A percentile compares a stretch with the other conserved stretches of the same genome.
Conservation (phyloP, 116 monocot genomes). For the Trichopus zeylanicus region DNA sequence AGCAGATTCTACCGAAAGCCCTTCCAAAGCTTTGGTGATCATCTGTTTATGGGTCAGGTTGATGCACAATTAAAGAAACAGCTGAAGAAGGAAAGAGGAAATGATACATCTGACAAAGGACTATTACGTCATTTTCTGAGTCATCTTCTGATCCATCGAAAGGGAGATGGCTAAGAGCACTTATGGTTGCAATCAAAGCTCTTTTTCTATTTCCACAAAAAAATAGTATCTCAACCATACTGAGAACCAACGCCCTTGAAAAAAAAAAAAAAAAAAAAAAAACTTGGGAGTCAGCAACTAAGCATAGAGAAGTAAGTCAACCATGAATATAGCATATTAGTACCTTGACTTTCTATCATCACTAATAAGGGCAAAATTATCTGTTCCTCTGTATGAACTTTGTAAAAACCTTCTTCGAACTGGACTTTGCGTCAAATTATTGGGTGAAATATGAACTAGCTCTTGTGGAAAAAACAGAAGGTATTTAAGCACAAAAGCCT, state of each 20-base stretch:
- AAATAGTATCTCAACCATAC: slow-evolving; percentile 95
- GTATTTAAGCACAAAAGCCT: slow-evolving; percentile 95
- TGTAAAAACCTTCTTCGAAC: slow-evolving; percentile 20
- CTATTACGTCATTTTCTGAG: slow-evolving; percentile 48
- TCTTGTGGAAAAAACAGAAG: slow-evolving; percentile 72
- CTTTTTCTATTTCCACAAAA: slow-evolving; percentile 68
- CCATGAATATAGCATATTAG: no score
- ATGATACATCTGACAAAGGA: background rate
- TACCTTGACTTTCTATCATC: slow-evolving; percentile 85
- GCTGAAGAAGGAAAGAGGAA: background rate
- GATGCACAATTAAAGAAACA: background rate
- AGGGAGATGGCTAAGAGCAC: slow-evolving; percentile 20
- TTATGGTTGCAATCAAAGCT: slow-evolving; percentile 64
- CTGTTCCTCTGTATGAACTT: slow-evolving; percentile 17
- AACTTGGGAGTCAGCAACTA: slow-evolving; percentile 4
- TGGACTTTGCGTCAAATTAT: slow-evolving; percentile 22
- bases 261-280: no score
- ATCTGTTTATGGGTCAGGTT: slow-evolving; percentile 30
- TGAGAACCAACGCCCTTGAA: slow-evolving; percentile 72
- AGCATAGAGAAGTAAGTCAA: no score
- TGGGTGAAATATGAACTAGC: slow-evolving; percentile 19
- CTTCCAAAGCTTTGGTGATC: slow-evolving; percentile 49
- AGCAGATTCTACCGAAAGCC: slow-evolving; percentile 70
- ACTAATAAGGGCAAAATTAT: slow-evolving; percentile 46
- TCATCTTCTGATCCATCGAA: slow-evolving; percentile 22